Base-by-base conservation (phyloP, 495 filamentous ascomycete genomes). In the Stereocaulon alpinum region DNA sequence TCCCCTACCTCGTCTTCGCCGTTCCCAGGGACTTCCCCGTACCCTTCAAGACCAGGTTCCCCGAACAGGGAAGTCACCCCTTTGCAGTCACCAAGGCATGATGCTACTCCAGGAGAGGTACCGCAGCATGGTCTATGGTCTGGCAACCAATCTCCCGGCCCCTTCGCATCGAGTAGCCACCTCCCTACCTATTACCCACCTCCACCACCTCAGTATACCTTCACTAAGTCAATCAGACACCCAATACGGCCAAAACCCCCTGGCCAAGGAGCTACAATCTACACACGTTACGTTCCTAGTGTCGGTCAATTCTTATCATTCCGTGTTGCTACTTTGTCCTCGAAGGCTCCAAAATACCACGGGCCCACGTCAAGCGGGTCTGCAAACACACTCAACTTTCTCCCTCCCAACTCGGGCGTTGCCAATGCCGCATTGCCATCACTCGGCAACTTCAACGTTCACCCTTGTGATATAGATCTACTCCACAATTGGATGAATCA, bases 101-200 rank as follows among this genome's bases (percentile, higher is more conserved):
- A 60, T 66, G 72, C 41, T 24, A 67, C 40, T 69, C 71, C 47
- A 66, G 67, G 37, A 53, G 65, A 34, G 24, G 63, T 59, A 32
- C 67, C 55, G 61, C 72, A 50, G 42, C 69, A 58, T 68, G 72
- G 44, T 29, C 72, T 67, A 51, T 74, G 61, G 69, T 60, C 64
- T 41, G 66, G 59, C 62, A 69, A 54, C 61, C 67, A 60, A 64
- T 76, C 68, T 59, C 77, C 67, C 55, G 86, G 86, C 0, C 85
- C 87, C 0, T 95, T 89, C 69, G 80, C 81, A 20, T 92, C 86
- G 37, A 74, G 76, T 9, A 91, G 86, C 60, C 86, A 95, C 69
- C 77, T 95, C 5, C 91, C 91, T 54, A 95, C 91, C 0, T 96
- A 90, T 71, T 96, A 87, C 65, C 91, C 91, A 6, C 89, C 91